phyloP scores from a whole-genome alignment of 2,329 filamentous ascomycete species.

The Aspergillus sp. region DNA sequence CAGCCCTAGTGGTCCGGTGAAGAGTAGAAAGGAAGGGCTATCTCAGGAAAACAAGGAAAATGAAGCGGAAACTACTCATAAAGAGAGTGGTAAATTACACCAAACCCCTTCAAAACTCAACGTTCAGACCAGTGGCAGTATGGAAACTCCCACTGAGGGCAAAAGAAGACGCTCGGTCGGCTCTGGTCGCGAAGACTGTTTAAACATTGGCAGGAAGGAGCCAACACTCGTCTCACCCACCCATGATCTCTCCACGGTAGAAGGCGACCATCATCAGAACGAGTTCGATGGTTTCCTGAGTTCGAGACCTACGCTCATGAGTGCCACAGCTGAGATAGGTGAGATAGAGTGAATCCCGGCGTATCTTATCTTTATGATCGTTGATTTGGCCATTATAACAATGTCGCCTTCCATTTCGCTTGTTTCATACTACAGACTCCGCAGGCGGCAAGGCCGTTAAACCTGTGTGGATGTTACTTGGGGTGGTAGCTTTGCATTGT shows the following conservation, averaged over 20 bases:
- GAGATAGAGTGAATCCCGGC: slow-evolving; percentile 17
- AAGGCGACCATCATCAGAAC: slow-evolving; percentile 14
- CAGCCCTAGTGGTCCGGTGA: slow-evolving; percentile 34
- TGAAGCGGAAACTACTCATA: slow-evolving; percentile 18
- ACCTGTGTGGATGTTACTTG: background rate
- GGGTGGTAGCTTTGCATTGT: background rate
- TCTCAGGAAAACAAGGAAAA: slow-evolving; percentile 24
- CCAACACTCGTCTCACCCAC: slow-evolving; percentile 16
- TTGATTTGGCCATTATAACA: slow-evolving; percentile 1
- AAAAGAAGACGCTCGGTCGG: slow-evolving; percentile 24
- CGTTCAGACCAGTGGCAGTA: slow-evolving; percentile 20
- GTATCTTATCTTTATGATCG: slow-evolving; percentile 9
- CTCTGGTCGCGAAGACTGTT: slow-evolving; percentile 18
- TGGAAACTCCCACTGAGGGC: slow-evolving; percentile 23
- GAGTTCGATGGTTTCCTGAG: slow-evolving; percentile 21
- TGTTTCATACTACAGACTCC: background rate
- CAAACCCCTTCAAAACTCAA: slow-evolving; percentile 19
- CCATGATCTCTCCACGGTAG: slow-evolving; percentile 20
- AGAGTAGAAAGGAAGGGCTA: slow-evolving; percentile 33
- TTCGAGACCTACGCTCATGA: slow-evolving; percentile 10
- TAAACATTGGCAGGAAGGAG: slow-evolving; percentile 19
- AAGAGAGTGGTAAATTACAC: slow-evolving; percentile 19
- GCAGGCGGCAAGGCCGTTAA: background rate
- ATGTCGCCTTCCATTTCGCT: slow-evolving; percentile 1
- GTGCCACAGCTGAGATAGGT: slow-evolving; percentile 8